Evolutionary conservation across 2,329 filamentous ascomycete genomes (phyloP), one percentile per base, ranked within the genome.

Genomic region (Nigrograna mackinnonii): DNA sequence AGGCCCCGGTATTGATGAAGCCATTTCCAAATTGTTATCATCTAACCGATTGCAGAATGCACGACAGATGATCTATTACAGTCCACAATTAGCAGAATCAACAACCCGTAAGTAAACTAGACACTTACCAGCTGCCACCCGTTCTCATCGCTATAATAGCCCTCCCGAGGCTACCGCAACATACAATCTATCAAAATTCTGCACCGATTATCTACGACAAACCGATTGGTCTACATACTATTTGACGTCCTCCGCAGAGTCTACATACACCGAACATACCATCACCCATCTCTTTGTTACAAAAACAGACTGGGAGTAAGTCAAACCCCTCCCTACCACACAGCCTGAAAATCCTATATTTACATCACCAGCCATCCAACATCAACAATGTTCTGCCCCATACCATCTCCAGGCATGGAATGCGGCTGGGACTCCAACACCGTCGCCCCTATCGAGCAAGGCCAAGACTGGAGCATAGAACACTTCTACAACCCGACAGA

Each of bases 331-430:
- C 26, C 26, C 20, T 22, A 3, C 17, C n/a, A 20, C 22, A 5
- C 17, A 19, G 22, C 9, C 17, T 18, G 6, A 20, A 22, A 37
- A 5, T 37, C 6, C 31, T 38, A 24, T 12, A 11, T n/a, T n/a
- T n/a, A n/a, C n/a, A n/a, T n/a, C n/a, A n/a, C n/a, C n/a, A 51
- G 48, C 40, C 49, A 52, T 21, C 51, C 51, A n/a, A 54, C 48
- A 11, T 47, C 44, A 6, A 54, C 51, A 16, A 39, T 37, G 22
- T 46, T 22, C 26, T 54, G 51, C 31, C 46, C 51, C 5, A 37
- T 39, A 11, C 45, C 49, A n/a, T 49, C 46, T 18, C 17, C 42
- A 4, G 35, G 34, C 13, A 48, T 50, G 44, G 49, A 49, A 43
- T 54, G 51, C 33, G 51, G 48, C 11, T 48, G 45, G 39, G 44